These are phyloP conservation scores for Uncinocarpus reesii DNA, from an alignment of 2,329 filamentous ascomycete species.

Conservation along the genomic window DNA sequence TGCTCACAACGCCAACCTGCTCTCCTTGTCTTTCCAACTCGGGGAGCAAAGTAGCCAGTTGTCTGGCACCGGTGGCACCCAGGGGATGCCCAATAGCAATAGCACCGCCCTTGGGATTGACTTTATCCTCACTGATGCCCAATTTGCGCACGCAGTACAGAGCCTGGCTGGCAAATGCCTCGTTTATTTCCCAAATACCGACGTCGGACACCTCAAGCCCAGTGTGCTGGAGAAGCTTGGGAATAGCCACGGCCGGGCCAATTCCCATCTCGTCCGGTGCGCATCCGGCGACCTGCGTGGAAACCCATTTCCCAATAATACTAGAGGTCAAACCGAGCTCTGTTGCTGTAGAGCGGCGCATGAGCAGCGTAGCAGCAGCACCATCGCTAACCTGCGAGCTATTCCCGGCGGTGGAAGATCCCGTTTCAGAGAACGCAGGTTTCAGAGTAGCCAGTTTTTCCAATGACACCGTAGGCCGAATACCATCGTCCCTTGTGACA, in stretches of 20 bases:
- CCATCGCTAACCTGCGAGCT: slow-evolving; percentile 77
- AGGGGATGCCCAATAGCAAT: slow-evolving; percentile 91
- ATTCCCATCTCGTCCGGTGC: slow-evolving; percentile 89
- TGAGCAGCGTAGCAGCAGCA: slow-evolving; percentile 71
- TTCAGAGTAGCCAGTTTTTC: slow-evolving; percentile 71
- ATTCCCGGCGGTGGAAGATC: slow-evolving; percentile 77
- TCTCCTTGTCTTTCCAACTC: slow-evolving; percentile 57
- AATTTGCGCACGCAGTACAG: slow-evolving; percentile 59
- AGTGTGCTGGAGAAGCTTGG: slow-evolving; percentile 61
- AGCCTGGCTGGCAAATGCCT: slow-evolving; percentile 58
- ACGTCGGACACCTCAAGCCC: slow-evolving; percentile 61
- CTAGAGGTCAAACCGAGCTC: slow-evolving; percentile 56
- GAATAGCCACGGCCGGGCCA: slow-evolving; percentile 76
- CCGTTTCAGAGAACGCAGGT: slow-evolving; percentile 68
- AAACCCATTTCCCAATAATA: slow-evolving; percentile 77
- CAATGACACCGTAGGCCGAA: slow-evolving; percentile 55
- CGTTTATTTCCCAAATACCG: slow-evolving; percentile 86
- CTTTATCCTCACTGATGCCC: slow-evolving; percentile 52
- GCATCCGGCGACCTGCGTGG: slow-evolving; percentile 64
- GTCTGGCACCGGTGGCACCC: slow-evolving; percentile 74
- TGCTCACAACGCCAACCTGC: slow-evolving; percentile 75
- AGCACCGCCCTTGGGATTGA: slow-evolving; percentile 87
- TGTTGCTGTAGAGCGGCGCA: slow-evolving; percentile 69
- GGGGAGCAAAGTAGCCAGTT: slow-evolving; percentile 64
- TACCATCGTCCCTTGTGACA: slow-evolving; percentile 71